Conservation (phyloP, 2,329 filamentous ascomycete genomes). For the Diplocarpon rosae region DNA sequence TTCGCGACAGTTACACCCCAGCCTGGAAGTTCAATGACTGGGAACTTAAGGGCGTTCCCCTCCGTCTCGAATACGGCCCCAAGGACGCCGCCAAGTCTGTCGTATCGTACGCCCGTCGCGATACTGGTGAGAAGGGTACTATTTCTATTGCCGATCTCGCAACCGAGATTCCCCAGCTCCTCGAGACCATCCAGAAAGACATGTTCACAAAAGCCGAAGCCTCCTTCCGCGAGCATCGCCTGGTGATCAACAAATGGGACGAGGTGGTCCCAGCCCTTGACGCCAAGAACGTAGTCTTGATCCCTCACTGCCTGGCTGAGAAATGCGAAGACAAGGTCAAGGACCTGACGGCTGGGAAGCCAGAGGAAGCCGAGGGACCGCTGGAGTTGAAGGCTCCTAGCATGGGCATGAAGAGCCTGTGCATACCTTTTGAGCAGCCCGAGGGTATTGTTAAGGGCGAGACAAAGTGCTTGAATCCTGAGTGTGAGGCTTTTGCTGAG, state of each 20-base stretch:
- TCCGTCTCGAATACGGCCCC: constrained; percentile 90
- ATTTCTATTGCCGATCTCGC: constrained; percentile 65
- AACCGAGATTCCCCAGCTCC: constrained; percentile 64
- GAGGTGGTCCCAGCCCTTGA: constrained; percentile 87
- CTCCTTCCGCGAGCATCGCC: constrained; percentile 68
- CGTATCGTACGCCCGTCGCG: constrained; percentile 77
- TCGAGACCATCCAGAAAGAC: constrained; percentile 83
- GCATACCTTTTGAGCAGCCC: constrained; percentile 79
- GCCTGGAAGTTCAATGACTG: constrained; percentile 99
- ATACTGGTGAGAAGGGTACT: constrained; percentile 73
- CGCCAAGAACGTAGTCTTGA: constrained; percentile 82
- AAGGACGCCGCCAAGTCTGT: constrained; percentile 83
- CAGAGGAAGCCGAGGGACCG: constrained; percentile 37
- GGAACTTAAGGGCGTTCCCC: constrained; percentile 91
- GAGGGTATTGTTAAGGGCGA: constrained; percentile 65
- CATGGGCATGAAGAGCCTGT: constrained; percentile 68
- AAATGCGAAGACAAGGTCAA: constrained; percentile 94
- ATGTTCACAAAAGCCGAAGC: constrained; percentile 64
- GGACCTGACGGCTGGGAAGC: constrained; percentile 73
- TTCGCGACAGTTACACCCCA: constrained; percentile 81
- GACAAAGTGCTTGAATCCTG: constrained; percentile 86
- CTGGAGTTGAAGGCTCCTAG: constrained; percentile 45
- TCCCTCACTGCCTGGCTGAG: constrained; percentile 73
- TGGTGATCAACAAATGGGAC: constrained; percentile 76
- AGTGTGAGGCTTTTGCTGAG: constrained; percentile 66